These are phyloP conservation scores for Golubevia pallescens DNA, from an alignment of 1,284 basidiomycete species.

Conservation along the genomic window DNA sequence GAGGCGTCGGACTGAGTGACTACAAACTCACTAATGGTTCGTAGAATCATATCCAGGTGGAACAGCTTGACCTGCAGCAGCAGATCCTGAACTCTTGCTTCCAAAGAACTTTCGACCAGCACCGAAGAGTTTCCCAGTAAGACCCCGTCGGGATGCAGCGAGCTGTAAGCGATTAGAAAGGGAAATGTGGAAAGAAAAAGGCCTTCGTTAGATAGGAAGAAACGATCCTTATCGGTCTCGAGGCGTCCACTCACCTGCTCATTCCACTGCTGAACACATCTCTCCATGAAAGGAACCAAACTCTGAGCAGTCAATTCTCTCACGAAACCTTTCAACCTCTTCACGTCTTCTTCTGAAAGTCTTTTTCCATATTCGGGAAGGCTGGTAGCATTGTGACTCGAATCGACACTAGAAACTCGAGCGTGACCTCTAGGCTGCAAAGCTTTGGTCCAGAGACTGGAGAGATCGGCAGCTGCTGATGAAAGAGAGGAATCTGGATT, in stretches of 20 bases:
- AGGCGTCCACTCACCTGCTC: conserved; percentile 72
- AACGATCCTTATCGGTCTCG: too few species aligned
- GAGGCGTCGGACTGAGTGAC: too few species aligned
- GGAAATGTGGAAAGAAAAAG: too few species aligned
- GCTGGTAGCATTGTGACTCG: too few species aligned
- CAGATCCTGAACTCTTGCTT: conserved; percentile 47
- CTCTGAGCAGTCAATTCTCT: conserved; percentile 90
- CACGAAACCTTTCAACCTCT: conserved; percentile 79
- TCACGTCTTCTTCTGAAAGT: conserved; percentile 78
- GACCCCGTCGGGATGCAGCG: conserved; percentile 79
- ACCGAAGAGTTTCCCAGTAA: conserved; percentile 77
- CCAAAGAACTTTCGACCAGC: conserved; percentile 69
- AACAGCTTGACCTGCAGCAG: conserved; percentile 33
- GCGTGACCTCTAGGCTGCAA: neutral
- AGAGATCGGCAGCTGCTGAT: conserved; percentile 9
- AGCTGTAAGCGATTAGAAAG: conserved; percentile 67
- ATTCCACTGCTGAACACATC: conserved; percentile 89
- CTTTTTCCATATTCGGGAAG: neutral
- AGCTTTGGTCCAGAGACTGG: conserved; percentile 8
- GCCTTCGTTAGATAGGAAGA: too few species aligned
- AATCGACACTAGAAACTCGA: too few species aligned
- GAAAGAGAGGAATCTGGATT: conserved; percentile 6
- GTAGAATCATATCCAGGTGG: conserved; percentile 37
- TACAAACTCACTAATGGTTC: conserved; percentile 40
- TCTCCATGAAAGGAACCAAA: conserved; percentile 95